Percentiles rank a stretch among this genome's conserved stretches.
Conservation (phyloP, 164 flowering plant species). For the Aristolochia contorta region DNA sequence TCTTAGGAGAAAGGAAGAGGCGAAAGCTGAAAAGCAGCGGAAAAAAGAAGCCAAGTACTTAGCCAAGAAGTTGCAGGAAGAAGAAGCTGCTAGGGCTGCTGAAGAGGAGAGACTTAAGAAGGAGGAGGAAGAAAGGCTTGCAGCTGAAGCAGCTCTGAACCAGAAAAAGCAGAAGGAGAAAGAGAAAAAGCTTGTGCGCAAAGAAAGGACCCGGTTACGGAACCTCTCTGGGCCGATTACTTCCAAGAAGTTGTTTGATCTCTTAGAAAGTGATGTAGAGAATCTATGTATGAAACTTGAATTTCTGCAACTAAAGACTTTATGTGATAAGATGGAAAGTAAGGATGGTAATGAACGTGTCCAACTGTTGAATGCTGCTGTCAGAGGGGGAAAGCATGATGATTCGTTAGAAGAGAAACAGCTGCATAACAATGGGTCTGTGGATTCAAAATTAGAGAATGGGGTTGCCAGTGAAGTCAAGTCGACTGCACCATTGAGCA, state of each 20-base stretch:
- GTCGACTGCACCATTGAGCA: conserved; percentile 9
- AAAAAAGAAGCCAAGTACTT: conserved; percentile 67
- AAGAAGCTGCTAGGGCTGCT: conserved; percentile 67
- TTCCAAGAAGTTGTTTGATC: conserved; percentile 21
- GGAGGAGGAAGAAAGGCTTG: conserved; percentile 61
- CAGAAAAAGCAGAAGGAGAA: conserved; percentile 56
- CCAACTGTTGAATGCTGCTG: conserved; percentile 38
- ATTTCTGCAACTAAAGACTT: conserved; percentile 37
- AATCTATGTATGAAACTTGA: conserved; percentile 57
- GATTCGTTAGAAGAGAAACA: conserved; percentile 24
- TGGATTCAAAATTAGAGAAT: conserved; percentile 7
- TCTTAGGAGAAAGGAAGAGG: conserved; percentile 58
- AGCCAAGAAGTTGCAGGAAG: conserved; percentile 76
- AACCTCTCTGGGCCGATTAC: conserved; percentile 43
- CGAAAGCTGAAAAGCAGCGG: conserved; percentile 71
- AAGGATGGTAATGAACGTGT: conserved; percentile 41
- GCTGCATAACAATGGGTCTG: conserved; percentile 22
- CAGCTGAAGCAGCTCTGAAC: conserved; percentile 56
- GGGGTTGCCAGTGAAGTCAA: conserved; percentile 1
- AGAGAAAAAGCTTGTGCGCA: conserved; percentile 71
- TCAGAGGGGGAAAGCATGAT: conserved; percentile 12
- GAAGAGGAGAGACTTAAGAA: conserved; percentile 67
- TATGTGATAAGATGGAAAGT: conserved; percentile 61
- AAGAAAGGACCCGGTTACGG: conserved; percentile 73
- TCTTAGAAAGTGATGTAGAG: conserved; percentile 60